Conservation (phyloP, 768 basidiomycete genomes). For the Boletus pseudopeckii region DNA sequence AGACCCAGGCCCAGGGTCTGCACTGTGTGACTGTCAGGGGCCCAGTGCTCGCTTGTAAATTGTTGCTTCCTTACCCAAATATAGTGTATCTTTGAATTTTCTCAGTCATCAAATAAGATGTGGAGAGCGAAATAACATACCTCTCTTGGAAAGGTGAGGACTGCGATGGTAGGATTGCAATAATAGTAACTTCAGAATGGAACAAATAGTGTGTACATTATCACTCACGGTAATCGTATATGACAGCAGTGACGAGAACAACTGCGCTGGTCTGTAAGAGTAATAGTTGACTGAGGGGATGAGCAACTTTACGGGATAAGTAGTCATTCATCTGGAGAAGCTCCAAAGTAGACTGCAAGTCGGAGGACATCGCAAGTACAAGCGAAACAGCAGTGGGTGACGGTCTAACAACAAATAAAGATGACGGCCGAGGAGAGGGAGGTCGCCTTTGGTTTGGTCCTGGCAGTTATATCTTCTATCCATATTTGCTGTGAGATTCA, state of each 20-base stretch:
- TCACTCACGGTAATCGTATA: constrained; percentile 10
- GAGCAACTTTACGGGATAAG: background rate
- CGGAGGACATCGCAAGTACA: background rate
- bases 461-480: no score
- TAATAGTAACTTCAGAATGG: background rate
- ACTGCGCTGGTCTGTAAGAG: background rate
- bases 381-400: no score
- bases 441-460: no score
- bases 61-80: constrained; percentile 7
- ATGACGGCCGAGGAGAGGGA: no score
- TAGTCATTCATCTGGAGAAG: background rate
- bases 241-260: background rate
- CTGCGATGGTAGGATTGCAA: background rate
- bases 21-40: background rate
- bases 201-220: fast-evolving
- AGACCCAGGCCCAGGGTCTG: constrained; percentile 9
- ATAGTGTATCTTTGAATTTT: constrained; percentile 4
- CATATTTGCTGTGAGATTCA: no score
- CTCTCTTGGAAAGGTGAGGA: constrained; percentile 1
- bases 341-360: background rate
- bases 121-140: background rate
- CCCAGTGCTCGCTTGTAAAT: no score
- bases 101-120: background rate
- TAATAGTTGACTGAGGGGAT: background rate
- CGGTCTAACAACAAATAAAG: no score